Evolutionary conservation across 768 basidiomycete species (phyloP).

Genomic region (Boletus tylopilopsis): DNA sequence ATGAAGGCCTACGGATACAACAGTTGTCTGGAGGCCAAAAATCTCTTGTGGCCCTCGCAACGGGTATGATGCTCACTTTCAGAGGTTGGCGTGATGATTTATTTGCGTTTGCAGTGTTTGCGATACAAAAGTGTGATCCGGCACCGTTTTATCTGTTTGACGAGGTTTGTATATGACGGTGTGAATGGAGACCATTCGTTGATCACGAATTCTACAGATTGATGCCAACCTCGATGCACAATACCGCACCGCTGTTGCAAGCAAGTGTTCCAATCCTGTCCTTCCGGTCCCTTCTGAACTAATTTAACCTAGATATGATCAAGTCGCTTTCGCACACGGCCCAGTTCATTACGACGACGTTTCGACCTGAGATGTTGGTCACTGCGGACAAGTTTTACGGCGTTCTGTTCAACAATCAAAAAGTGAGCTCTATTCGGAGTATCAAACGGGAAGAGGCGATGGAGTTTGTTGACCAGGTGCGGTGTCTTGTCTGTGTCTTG

Average conservation of each 20-base stretch:
- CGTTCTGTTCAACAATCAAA: constrained; percentile 93
- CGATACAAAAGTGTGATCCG: constrained; percentile 98
- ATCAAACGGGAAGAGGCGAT: constrained; percentile 90
- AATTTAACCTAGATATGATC: constrained; percentile 60
- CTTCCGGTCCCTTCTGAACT: constrained; percentile 31
- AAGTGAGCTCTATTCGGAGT: constrained; percentile 83
- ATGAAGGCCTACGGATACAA: constrained; percentile 94
- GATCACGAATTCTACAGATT: constrained; percentile 47
- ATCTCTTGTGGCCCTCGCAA: constrained; percentile 91
- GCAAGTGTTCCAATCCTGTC: constrained; percentile 41
- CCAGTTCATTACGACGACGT: constrained; percentile 98
- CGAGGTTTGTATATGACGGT: constrained; percentile 49
- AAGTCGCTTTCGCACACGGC: constrained; percentile 81
- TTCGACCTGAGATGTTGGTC: constrained; percentile 95
- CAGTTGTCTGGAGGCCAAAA: constrained; percentile 98
- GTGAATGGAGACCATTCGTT: not conserved
- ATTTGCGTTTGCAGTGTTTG: constrained; percentile 65
- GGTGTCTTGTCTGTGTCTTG: constrained; percentile 13
- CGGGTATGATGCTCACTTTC: constrained; percentile 46
- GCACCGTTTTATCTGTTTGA: constrained; percentile 99
- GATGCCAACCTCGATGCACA: constrained; percentile 98
- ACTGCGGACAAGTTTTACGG: constrained; percentile 97
- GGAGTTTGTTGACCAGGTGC: constrained; percentile 89
- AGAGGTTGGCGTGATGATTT: not conserved
- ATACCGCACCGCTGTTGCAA: constrained; percentile 93